These are phyloP conservation scores for Phytopythium helicoides DNA, from an alignment of 352 stramenopile genomes.

Conservation along the genomic window DNA sequence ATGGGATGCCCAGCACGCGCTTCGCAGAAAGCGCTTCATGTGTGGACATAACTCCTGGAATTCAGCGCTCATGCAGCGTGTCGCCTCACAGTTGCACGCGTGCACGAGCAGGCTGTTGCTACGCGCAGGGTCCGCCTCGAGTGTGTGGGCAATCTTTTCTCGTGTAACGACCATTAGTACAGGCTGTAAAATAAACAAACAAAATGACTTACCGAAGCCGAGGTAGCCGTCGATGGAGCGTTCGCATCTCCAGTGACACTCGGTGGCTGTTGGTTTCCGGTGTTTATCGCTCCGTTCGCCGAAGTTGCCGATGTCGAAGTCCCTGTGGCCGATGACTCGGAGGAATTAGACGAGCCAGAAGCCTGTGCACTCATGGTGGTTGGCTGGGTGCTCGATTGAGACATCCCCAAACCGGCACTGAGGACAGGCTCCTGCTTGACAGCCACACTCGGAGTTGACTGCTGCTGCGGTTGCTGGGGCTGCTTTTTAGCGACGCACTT, in stretches of 20 bases:
- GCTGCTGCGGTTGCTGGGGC: not conserved
- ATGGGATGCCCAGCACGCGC: slow-evolving; percentile 63
- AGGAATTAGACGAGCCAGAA: too few relatives aligned
- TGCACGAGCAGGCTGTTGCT: slow-evolving; percentile 60
- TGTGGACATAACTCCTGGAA: slow-evolving; percentile 47
- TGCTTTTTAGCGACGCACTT: slow-evolving; percentile 25
- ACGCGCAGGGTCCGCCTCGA: slow-evolving; percentile 35
- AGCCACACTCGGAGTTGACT: not conserved
- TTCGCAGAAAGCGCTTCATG: slow-evolving; percentile 72
- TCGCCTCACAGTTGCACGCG: slow-evolving; percentile 51
- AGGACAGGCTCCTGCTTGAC: slow-evolving; percentile 29
- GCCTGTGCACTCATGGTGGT: too few relatives aligned
- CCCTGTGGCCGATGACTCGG: not conserved
- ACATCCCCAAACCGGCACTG: not conserved
- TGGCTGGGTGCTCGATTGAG: too few relatives aligned
- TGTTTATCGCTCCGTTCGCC: not conserved
- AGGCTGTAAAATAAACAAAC: too few relatives aligned
- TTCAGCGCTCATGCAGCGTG: slow-evolving; percentile 30
- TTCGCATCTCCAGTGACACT: too few relatives aligned
- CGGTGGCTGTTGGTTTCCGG: slow-evolving; percentile 4
- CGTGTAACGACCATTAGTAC: too few relatives aligned
- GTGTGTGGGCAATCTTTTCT: slow-evolving; percentile 38
- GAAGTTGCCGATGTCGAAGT: not conserved
- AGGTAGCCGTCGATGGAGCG: slow-evolving; percentile 18
- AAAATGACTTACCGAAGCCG: slow-evolving; percentile 6